These are phyloP conservation scores for Coelastrella sp. DNA, from an alignment of 139 green algal genomes.

Conservation along the genomic window DNA sequence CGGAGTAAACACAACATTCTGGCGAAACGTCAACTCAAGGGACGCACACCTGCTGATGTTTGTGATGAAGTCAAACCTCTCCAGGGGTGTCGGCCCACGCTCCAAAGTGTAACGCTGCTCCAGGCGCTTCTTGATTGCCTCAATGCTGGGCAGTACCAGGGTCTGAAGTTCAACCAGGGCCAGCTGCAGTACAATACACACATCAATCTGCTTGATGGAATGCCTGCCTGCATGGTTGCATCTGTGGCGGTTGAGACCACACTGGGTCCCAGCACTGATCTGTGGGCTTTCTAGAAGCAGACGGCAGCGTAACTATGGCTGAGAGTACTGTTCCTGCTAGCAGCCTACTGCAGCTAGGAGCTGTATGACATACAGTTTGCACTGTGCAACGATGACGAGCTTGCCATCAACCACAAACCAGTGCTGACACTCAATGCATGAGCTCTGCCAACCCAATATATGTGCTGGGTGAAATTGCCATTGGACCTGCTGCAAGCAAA, in stretches of 20 bases:
- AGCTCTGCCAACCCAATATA: background rate
- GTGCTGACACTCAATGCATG: no score
- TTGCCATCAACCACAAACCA: no score
- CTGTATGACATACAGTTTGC: no score
- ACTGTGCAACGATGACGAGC: no score
- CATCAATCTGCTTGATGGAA: background rate
- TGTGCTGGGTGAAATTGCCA: background rate
- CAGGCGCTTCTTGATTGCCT: constrained; percentile 16
- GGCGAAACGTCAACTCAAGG: background rate
- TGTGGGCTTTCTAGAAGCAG: no score
- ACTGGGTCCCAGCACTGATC: no score
- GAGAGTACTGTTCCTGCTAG: no score
- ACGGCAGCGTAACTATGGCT: no score
- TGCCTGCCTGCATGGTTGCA: no score
- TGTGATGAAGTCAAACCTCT: constrained; percentile 36
- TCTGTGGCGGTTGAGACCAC: no score
- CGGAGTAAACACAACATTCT: no score
- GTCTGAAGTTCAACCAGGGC: constrained; percentile 4
- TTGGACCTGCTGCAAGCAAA: background rate
- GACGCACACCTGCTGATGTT: constrained; percentile 15
- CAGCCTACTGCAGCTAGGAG: no score
- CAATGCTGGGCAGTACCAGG: background rate
- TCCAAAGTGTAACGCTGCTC: constrained; percentile 26
- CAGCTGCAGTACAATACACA: background rate
- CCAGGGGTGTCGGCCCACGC: constrained; percentile 37